These are phyloP conservation scores for Galeopsis tetrahit DNA, from an alignment of 257 asterid species.

Conservation along the genomic window DNA sequence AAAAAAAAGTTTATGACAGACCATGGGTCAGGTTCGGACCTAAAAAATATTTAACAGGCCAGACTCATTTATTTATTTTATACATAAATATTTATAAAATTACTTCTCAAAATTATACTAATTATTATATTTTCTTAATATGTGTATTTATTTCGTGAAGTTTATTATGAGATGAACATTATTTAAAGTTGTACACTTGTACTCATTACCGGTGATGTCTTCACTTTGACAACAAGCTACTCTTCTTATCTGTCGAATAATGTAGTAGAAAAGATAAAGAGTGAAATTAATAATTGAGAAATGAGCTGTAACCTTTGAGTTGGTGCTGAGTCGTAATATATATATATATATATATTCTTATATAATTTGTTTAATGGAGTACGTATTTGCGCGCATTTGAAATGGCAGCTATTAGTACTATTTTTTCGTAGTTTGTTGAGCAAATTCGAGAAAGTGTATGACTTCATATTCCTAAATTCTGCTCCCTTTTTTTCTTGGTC, in stretches of 20 bases:
- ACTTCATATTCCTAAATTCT: conserved; percentile 6
- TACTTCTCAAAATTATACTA: too few species aligned
- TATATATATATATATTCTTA: not conserved
- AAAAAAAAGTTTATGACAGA: too few species aligned
- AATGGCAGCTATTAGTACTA: not conserved
- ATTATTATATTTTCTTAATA: too few species aligned
- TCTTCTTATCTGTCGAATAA: not conserved
- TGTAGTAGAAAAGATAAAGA: not conserved
- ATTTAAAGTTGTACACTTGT: not conserved
- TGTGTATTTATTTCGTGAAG: too few species aligned
- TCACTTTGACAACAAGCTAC: conserved; percentile 34
- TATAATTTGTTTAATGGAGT: too few species aligned
- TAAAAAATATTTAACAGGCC: too few species aligned
- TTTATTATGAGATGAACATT: too few species aligned
- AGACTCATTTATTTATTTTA: too few species aligned
- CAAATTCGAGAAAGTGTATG: conserved; percentile 24
- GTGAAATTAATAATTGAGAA: conserved; percentile 28
- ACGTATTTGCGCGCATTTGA: too few species aligned
- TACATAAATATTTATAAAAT: too few species aligned
- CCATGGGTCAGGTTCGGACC: too few species aligned
- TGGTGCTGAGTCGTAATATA: conserved; percentile 34
- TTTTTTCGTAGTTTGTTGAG: conserved; percentile 30
- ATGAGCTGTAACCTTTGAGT: conserved; percentile 48
- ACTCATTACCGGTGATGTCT: conserved; percentile 20
- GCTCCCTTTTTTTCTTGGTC: conserved; percentile 29